Base-by-base conservation (phyloP, 2,329 filamentous ascomycete species). In the Talaromyces sp. region DNA sequence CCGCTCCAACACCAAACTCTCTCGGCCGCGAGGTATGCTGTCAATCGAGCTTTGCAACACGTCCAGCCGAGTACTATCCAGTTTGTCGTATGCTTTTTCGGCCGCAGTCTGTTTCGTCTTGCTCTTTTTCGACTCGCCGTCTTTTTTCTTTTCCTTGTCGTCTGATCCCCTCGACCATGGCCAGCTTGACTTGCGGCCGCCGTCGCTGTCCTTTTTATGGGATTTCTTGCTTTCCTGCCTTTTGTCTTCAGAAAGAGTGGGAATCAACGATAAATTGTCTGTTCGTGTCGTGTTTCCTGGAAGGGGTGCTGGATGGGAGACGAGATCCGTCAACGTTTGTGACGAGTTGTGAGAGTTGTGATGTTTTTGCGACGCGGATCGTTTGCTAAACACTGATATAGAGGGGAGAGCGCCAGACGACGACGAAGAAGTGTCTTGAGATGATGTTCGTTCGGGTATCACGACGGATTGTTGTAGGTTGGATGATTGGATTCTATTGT, bases 41-140 rank as follows among this genome's bases (percentile, higher is more conserved):
- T 98, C 94, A 71, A 96, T 93, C 0, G 93, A 96, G 42, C 86
- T 90, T 71, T 97, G 93, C 27, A 96, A 81, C 27, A 96, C 85
- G 69, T 98, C 94, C 31, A 97, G 81, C 33, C 94, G 87, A 23
- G 90, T 89, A 67, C 88, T 92, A 69, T 96, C 93, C 65, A 93
- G 89, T 4, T 89, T 92, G 68, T 96, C 93, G 66, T 93, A 88
- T 3, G 72, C 69, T 64, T 78, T 81, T 30, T 81, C 79, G 1
- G 79, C 75, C 68, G 68, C 18, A 8, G 4, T 44, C n/a, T 59
- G 60, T 86, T 66, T 90, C 81, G 73, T 72, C 64, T 77, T 81
- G 57, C 76, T 76, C 59, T 80, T 77, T 72, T 86, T 89, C 0
- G 83, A 78, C 69, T 91, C 93, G 50, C 85, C 83, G 67, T 83